Percentiles rank a stretch among this genome's conserved stretches.
phyloP scores from a whole-genome alignment of 169 alveolate genomes.

The Cryptosporidium parvum region DNA sequence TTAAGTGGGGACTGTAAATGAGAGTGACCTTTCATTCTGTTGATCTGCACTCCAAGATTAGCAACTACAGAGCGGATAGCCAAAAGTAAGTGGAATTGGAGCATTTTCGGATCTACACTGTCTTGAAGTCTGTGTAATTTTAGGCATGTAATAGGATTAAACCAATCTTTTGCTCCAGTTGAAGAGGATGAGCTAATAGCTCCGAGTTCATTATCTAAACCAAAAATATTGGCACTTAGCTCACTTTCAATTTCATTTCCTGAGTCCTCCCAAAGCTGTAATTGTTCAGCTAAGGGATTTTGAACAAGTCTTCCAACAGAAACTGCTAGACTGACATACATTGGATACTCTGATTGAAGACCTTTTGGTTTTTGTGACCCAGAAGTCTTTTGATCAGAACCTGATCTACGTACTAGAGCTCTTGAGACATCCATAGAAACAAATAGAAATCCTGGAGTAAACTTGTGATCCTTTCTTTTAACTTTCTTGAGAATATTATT shows the following conservation, averaged over 20 bases:
- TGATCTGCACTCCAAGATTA: slow-evolving; percentile 83
- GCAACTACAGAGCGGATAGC: slow-evolving; percentile 82
- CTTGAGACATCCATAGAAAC: slow-evolving; percentile 71
- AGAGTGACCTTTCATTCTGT: slow-evolving; percentile 79
- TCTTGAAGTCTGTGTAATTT: slow-evolving; percentile 74
- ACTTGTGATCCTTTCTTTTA: slow-evolving; percentile 27
- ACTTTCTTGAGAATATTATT: slow-evolving; percentile 32
- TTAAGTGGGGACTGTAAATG: slow-evolving; percentile 82
- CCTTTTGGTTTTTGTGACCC: slow-evolving; percentile 78
- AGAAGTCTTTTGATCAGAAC: not conserved
- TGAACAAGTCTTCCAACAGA: slow-evolving; percentile 86
- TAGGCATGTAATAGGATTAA: slow-evolving; percentile 46
- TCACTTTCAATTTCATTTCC: slow-evolving; percentile 72
- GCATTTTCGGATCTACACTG: slow-evolving; percentile 25
- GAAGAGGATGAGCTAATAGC: not conserved
- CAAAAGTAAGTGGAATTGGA: slow-evolving; percentile 47
- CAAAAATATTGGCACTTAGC: not conserved
- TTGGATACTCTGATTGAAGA: slow-evolving; percentile 67
- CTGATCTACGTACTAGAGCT: slow-evolving; percentile 33
- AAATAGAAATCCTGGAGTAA: slow-evolving; percentile 22
- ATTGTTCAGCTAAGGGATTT: slow-evolving; percentile 85
- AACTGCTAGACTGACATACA: slow-evolving; percentile 79
- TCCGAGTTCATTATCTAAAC: not conserved
- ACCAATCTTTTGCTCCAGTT: not conserved
- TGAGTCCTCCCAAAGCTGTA: slow-evolving; percentile 84